Conservation (phyloP, 371 early-diverging fungal species). For the Rhizopus stolonifer region DNA sequence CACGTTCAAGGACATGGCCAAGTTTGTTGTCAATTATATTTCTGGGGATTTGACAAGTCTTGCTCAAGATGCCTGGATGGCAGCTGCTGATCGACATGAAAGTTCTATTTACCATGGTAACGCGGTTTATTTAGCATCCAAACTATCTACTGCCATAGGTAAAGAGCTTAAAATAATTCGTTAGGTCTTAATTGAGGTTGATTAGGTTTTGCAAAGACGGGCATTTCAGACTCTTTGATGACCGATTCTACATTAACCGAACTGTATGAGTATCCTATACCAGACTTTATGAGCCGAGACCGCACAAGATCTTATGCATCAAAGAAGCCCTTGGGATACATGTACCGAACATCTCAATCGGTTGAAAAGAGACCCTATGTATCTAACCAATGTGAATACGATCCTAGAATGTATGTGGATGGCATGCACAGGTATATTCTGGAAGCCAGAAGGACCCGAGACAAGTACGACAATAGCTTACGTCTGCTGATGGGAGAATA, state of each 20-base stretch:
- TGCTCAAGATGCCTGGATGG: constrained; percentile 10
- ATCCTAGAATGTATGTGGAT: constrained; percentile 40
- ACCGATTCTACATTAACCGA: constrained; percentile 22
- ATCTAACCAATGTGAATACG: constrained; percentile 23
- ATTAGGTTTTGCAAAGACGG: constrained; percentile 33
- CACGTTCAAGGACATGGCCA: constrained; percentile 11
- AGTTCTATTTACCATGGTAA: constrained; percentile 14
- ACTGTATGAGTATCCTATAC: constrained; percentile 45
- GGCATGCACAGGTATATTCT: constrained; percentile 55
- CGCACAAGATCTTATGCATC: constrained; percentile 46
- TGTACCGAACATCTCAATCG: constrained; percentile 42
- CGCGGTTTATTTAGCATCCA: constrained; percentile 15
- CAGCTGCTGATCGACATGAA: constrained; percentile 11
- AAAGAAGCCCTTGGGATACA: constrained; percentile 47
- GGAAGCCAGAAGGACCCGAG: constrained; percentile 45
- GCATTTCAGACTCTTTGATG: constrained; percentile 27
- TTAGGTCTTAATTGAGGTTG: too few species aligned
- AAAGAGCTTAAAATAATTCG: neutral
- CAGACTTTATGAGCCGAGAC: constrained; percentile 71
- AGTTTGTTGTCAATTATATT: constrained; percentile 20
- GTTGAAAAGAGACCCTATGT: neutral
- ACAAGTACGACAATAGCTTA: constrained; percentile 53
- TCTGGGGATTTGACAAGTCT: constrained; percentile 11
- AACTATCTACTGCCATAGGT: constrained; percentile 16
- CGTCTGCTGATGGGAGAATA: constrained; percentile 58